A percentile compares a stretch with the other conserved stretches of the same genome.
Evolutionary conservation across 345 rosid genomes (phyloP).

Genomic region (Citrus trifoliata): DNA sequence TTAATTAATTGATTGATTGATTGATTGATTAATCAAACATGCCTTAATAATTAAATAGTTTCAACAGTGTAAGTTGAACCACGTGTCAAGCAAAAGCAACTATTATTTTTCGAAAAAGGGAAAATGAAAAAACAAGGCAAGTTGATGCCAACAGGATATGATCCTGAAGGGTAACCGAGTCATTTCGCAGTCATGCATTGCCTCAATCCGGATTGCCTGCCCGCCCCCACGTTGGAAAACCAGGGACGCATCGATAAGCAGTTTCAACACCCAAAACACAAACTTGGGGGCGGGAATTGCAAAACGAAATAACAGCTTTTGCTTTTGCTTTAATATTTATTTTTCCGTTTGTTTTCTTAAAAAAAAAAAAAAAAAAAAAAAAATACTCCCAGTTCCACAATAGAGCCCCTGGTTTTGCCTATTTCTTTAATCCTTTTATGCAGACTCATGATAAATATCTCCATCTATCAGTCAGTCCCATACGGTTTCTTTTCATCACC

Average conservation of each 20-base stretch:
- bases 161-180: background rate
- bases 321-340: background rate
- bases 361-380: background rate
- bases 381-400: background rate
- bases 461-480: too few species aligned
- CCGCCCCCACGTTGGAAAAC: conserved; percentile 17
- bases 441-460: too few species aligned
- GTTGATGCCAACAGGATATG: background rate
- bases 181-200: background rate
- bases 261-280: conserved; percentile 33
- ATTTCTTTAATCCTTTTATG: background rate
- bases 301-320: background rate
- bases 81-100: background rate
- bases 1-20: too few species aligned
- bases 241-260: conserved; percentile 23
- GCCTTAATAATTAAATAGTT: background rate
- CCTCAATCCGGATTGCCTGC: too few species aligned
- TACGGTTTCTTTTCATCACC: background rate
- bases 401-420: conserved; percentile 62
- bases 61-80: background rate
- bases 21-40: too few species aligned
- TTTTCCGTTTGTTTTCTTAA: too few species aligned
- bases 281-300: conserved; percentile 48
- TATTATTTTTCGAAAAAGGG: background rate
- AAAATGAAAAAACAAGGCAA: background rate